Evolutionary conservation across 441 rosid species (phyloP), one percentile per base, ranked within the genome.

Genomic region (Croton setiger): DNA sequence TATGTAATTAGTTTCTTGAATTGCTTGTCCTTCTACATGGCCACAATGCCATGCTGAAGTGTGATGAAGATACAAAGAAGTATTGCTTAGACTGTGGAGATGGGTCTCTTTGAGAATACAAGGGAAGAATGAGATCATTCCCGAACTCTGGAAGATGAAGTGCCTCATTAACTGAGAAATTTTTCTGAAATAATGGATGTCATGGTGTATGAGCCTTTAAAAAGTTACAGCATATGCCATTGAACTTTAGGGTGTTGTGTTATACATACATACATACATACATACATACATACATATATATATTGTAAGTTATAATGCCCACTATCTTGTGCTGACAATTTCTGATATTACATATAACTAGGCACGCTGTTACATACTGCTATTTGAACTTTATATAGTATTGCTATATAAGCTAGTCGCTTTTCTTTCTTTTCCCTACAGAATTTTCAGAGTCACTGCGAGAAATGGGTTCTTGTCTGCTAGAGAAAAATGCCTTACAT

Each of bases 371-470:
- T 36, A 2, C 12, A 11, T 5, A 35, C 44, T 49, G 18, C 49
- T 7, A 43, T 10, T 18, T 15, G n/a, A 65, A 37, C 68, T 75
- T 49, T 41, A 6, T 57, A 2, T 13, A 10, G 9, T 66, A 14
- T 31, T 21, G 17, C 49, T 15, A 15, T 33, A 27, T 55, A 17
- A 21, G 68, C 15, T 49, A 66, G 45, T 41, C 59, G 64, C 66
- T 52, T 57, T 72, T 59, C 68, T 6, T 67, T 43, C 31, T 74
- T 75, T 78, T 27, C 52, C 37, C 52, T 70, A 64, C 86, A 96
- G 98, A 96, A 81, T 96, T 96, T 80, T 91, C 99, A 3, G 99
- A 91, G 72, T 91, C 99, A 4, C 75, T 96, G 81, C 89, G 78
- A 69, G 99, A 96, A 82, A 83, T 96, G 98, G 98, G 99, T 74